Base-by-base conservation (phyloP, 2,329 filamentous ascomycete genomes). In the Aspergillus intermedius region DNA sequence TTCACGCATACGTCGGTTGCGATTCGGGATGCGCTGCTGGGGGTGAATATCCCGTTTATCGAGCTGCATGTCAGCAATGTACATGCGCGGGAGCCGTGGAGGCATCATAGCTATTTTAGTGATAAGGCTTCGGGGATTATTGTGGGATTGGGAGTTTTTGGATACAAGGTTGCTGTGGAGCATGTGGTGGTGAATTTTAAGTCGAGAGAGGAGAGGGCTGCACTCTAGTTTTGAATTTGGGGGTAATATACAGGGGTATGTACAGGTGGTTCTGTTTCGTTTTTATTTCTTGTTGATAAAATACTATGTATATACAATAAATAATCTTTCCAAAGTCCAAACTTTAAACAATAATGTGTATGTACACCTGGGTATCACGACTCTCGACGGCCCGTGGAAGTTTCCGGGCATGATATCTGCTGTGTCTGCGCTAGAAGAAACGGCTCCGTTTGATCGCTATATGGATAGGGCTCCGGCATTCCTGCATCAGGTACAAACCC, bases 1-100 rank as follows among this genome's bases (percentile, higher is more conserved):
- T 82, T 83, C 58, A 90, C 87, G 1, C 87, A 91, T 66, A 89
- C 86, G 0, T 86, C 81, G 59, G 83, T 91, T 1, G 85, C 83
- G 0, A 75, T 91, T 49, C 75, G 87, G n/a, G 87, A 91, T 65
- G 86, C 87, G 0, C 69, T 91, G 22, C 65, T 83, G 0, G 85
- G 81, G 3, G 82, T 88, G 0, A 74, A 74, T 5, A 81, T 89
- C 19, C 87, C 86, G 0, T 91, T 90, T 58, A 74, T 91, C 42
- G 87, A 91, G 70, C 67, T 89, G n/a, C 87, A 91, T 64, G 77
- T 90, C 30, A 83, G 76, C 48, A 91, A 91, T 64, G 79, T 90
- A 2, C 86, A 91, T 65, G 78, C 80, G 25, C 69, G 87, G 7
- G 87, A 91, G 70, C 60, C 74, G 1, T 91, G 80, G 59, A 74